Evolutionary conservation across 495 filamentous ascomycete genomes (phyloP).

Genomic region (Entonaema liquescens): DNA sequence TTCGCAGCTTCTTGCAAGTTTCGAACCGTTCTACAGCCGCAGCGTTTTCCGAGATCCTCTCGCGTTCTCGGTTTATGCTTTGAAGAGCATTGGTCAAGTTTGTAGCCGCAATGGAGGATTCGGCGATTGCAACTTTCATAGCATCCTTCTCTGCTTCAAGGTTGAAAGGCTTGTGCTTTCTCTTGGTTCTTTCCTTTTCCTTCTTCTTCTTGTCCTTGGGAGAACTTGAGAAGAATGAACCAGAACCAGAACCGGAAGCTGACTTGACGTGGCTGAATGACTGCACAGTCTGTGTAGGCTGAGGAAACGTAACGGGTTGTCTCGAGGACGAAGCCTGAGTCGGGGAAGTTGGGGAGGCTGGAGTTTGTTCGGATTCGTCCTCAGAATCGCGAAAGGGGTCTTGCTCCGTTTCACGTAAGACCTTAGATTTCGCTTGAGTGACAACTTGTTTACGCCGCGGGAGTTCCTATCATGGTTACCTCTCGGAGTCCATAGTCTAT

Average conservation of each 20-base stretch:
- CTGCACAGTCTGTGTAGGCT: conserved; percentile 44
- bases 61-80: conserved; percentile 87
- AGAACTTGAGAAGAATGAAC: conserved; percentile 42
- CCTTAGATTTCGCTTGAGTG: conserved; percentile 79
- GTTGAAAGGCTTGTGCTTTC: conserved; percentile 71
- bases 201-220: conserved; percentile 59
- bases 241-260: conserved; percentile 45
- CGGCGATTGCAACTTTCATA: conserved; percentile 83
- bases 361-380: conserved; percentile 55
- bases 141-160: conserved; percentile 86
- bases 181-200: conserved; percentile 58
- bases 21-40: conserved; percentile 82
- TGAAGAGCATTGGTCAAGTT: conserved; percentile 91
- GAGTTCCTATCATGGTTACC: conserved; percentile 54
- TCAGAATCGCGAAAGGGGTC: conserved; percentile 70
- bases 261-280: conserved; percentile 48
- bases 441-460: conserved; percentile 63
- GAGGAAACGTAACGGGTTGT: conserved; percentile 47
- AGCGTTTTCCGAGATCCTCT: conserved; percentile 85
- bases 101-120: conserved; percentile 85
- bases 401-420: conserved; percentile 75
- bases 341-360: conserved; percentile 28
- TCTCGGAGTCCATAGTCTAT: neutral
- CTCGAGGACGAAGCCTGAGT: conserved; percentile 44
- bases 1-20: conserved; percentile 81